These are phyloP conservation scores for Leucosporidium creatinivorum DNA, from an alignment of 768 basidiomycete genomes.

Conservation along the genomic window DNA sequence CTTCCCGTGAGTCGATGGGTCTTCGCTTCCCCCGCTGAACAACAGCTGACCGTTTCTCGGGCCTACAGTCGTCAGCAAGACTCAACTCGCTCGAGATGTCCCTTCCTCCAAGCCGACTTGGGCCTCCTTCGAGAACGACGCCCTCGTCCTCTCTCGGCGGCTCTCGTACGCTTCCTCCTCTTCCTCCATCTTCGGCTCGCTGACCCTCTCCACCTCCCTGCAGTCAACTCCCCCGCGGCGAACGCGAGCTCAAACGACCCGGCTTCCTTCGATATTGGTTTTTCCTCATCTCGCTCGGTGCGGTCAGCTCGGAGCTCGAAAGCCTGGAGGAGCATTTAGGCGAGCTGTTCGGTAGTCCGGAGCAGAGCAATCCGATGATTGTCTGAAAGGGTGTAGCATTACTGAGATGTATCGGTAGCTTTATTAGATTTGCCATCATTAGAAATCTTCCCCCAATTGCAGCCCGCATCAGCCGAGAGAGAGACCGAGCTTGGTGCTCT, in stretches of 20 bases:
- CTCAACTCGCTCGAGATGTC: conserved; percentile 29
- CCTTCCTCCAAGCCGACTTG: conserved; percentile 27
- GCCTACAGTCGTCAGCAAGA: conserved; percentile 16
- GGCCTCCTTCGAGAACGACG: conserved; percentile 29
- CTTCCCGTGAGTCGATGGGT: background rate
- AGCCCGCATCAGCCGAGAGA: too few species aligned
- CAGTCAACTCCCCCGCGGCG: conserved; percentile 21
- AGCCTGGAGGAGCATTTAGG: conserved; percentile 25
- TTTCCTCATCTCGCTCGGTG: conserved; percentile 23
- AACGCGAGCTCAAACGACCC: conserved; percentile 21
- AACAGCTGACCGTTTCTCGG: too few species aligned
- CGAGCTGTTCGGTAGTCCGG: background rate
- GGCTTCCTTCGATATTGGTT: conserved; percentile 33
- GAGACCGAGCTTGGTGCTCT: too few species aligned
- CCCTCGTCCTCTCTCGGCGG: conserved; percentile 23
- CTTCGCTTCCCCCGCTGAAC: background rate
- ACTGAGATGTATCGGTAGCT: too few species aligned
- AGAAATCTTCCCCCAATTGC: too few species aligned
- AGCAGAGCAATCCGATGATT: background rate
- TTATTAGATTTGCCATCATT: too few species aligned
- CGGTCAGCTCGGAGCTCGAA: conserved; percentile 25
- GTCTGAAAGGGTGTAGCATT: too few species aligned
- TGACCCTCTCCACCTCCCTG: background rate
- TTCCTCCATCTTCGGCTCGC: background rate
- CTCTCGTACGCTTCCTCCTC: conserved; percentile 3